Conservation (phyloP, 108 stramenopile species). For the Nitzschia sp. region DNA sequence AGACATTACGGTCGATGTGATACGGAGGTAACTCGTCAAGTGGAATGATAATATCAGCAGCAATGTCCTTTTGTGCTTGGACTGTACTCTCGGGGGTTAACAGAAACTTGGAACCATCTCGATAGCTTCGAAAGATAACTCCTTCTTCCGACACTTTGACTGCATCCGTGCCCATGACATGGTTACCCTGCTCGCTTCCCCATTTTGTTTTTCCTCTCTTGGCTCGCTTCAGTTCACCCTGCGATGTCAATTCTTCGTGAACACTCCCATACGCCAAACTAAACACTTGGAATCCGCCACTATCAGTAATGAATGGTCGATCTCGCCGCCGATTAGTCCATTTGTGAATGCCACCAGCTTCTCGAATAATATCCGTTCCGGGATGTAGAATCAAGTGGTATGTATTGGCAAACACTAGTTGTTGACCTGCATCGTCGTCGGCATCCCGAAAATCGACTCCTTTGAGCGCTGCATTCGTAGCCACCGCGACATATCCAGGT, state of each 20-base stretch:
- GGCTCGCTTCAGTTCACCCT: conserved; percentile 84
- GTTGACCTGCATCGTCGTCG: conserved; percentile 66
- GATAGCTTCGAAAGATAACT: conserved; percentile 82
- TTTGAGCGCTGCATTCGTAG: conserved; percentile 91
- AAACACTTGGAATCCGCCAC: conserved; percentile 94
- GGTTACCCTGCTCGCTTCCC: background rate
- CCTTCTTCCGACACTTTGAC: conserved; percentile 92
- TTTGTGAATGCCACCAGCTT: conserved; percentile 91
- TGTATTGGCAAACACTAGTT: conserved; percentile 92
- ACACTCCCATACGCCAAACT: conserved; percentile 85
- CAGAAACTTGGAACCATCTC: conserved; percentile 82
- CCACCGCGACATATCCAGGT: conserved; percentile 92
- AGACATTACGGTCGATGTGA: conserved; percentile 65
- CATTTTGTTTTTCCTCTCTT: conserved; percentile 9
- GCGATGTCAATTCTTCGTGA: conserved; percentile 71
- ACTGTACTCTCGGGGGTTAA: conserved; percentile 92
- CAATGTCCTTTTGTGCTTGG: conserved; percentile 86
- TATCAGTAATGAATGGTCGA: conserved; percentile 91
- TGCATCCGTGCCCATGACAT: conserved; percentile 46
- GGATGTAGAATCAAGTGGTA: conserved; percentile 94
- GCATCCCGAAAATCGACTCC: conserved; percentile 82
- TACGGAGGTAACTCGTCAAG: conserved; percentile 93
- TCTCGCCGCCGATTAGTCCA: conserved; percentile 68
- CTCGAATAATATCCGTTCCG: conserved; percentile 78
- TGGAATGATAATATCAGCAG: conserved; percentile 95